A percentile compares a stretch with the other conserved stretches of the same genome.
phyloP scores from a whole-genome alignment of 2,329 filamentous ascomycete genomes.

The Stagonosporopsis cucurbitacearum region DNA sequence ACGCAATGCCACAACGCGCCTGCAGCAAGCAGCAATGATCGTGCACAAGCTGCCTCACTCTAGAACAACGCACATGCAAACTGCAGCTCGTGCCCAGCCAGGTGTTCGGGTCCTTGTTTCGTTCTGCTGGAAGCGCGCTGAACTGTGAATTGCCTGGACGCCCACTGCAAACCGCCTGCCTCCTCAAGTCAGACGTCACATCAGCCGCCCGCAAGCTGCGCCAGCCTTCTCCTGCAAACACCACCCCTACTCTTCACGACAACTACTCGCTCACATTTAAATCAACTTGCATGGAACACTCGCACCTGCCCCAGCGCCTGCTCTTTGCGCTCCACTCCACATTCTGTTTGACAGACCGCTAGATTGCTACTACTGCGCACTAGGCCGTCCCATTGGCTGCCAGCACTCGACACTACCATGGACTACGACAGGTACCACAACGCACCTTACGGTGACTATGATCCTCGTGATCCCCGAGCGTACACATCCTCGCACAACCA shows the following conservation, averaged over 20 bases:
- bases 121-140: conserved; percentile 12
- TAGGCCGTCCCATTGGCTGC: conserved; percentile 8
- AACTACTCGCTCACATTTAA: background rate
- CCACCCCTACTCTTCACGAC: conserved; percentile 6
- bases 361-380: conserved; percentile 5
- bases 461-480: conserved; percentile 19
- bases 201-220: conserved; percentile 25
- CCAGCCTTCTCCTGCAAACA: conserved; percentile 17
- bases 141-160: conserved; percentile 15
- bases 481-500: conserved; percentile 32
- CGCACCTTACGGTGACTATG: conserved; percentile 19
- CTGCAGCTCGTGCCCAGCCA: conserved; percentile 22
- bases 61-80: conserved; percentile 17
- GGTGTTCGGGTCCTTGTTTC: conserved; percentile 10
- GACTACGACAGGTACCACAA: conserved; percentile 51
- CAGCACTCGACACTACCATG: conserved; percentile 5
- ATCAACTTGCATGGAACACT: conserved; percentile 10
- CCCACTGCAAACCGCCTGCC: conserved; percentile 16
- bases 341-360: conserved; percentile 6
- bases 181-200: conserved; percentile 23
- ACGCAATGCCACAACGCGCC: conserved; percentile 7
- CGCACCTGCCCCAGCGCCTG: conserved; percentile 1
- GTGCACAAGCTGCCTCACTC: conserved; percentile 14
- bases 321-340: conserved; percentile 4
- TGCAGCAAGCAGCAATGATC: conserved; percentile 7